Percentiles rank a stretch among this genome's conserved stretches.
phyloP scores from a whole-genome alignment of 495 filamentous ascomycete species.

The Margaritispora aquatica region DNA sequence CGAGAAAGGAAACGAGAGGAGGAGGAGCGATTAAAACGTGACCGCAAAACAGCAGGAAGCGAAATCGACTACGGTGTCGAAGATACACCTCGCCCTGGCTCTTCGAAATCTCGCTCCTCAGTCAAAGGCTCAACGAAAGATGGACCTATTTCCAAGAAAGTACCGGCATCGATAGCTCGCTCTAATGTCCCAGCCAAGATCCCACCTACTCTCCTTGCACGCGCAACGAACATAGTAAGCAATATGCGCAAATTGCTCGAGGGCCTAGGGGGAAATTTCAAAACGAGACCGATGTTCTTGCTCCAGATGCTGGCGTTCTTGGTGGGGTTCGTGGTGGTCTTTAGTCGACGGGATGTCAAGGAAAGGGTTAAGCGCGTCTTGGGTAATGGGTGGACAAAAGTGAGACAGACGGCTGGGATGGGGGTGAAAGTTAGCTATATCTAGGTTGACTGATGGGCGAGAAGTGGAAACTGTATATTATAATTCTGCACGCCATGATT shows the following conservation, averaged over 20 bases:
- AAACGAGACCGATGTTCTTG: conserved; percentile 66
- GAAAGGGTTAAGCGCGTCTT: conserved; percentile 65
- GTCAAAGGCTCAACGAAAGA: conserved; percentile 25
- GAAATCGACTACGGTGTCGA: conserved; percentile 53
- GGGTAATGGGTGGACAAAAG: conserved; percentile 71
- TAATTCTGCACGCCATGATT: not conserved
- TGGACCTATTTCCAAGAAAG: conserved; percentile 20
- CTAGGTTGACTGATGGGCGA: too few relatives aligned
- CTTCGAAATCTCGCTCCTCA: not conserved
- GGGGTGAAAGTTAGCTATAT: conserved; percentile 98
- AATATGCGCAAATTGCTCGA: conserved; percentile 57
- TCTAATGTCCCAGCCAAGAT: conserved; percentile 29
- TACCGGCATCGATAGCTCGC: conserved; percentile 16
- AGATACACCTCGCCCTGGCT: conserved; percentile 19
- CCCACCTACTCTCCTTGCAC: conserved; percentile 37
- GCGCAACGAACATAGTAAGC: conserved; percentile 40
- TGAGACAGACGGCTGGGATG: conserved; percentile 85
- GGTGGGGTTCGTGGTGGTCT: conserved; percentile 69
- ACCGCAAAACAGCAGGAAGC: conserved; percentile 40
- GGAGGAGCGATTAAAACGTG: conserved; percentile 19
- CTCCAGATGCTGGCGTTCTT: conserved; percentile 75
- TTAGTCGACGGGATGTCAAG: conserved; percentile 67
- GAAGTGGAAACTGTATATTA: not conserved
- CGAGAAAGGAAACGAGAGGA: conserved; percentile 36
- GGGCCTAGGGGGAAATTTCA: conserved; percentile 54